phyloP scores from a whole-genome alignment of 495 filamentous ascomycete genomes.

The Xylaria castorea region DNA sequence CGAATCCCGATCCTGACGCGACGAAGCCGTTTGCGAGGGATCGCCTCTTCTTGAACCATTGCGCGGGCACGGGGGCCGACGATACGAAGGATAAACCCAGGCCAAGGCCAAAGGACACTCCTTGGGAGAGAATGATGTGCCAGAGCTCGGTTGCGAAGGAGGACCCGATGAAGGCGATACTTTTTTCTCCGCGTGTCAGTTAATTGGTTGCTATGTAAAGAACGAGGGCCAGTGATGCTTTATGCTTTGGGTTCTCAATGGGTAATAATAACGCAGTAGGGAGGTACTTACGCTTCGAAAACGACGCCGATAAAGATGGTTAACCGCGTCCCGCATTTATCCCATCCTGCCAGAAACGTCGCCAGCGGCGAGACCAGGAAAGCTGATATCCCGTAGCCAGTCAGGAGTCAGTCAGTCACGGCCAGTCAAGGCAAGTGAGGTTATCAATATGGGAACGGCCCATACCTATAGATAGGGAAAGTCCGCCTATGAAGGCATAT shows the following conservation, averaged over 20 bases:
- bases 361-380: conserved; percentile 70
- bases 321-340: conserved; percentile 57
- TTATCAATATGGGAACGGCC: conserved; percentile 46
- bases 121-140: conserved; percentile 80
- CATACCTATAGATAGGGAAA: conserved; percentile 65
- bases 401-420: not conserved
- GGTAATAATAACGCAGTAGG: not conserved
- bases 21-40: conserved; percentile 77
- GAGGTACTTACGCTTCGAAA: conserved; percentile 58
- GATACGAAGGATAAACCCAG: conserved; percentile 80
- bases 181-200: conserved; percentile 39
- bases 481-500: conserved; percentile 77
- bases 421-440: not conserved
- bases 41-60: conserved; percentile 77
- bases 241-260: not conserved
- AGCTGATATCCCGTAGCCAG: conserved; percentile 50
- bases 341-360: conserved; percentile 61
- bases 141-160: conserved; percentile 73
- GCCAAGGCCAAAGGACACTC: conserved; percentile 75
- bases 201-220: not conserved
- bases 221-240: not conserved
- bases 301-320: conserved; percentile 67
- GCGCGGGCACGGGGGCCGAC: conserved; percentile 72
- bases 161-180: conserved; percentile 65
- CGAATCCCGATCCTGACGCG: conserved; percentile 75